A percentile compares a stretch with the other conserved stretches of the same genome.
These are phyloP conservation scores for Lyophyllum atratum DNA, from an alignment of 768 basidiomycete species.

Conservation along the genomic window DNA sequence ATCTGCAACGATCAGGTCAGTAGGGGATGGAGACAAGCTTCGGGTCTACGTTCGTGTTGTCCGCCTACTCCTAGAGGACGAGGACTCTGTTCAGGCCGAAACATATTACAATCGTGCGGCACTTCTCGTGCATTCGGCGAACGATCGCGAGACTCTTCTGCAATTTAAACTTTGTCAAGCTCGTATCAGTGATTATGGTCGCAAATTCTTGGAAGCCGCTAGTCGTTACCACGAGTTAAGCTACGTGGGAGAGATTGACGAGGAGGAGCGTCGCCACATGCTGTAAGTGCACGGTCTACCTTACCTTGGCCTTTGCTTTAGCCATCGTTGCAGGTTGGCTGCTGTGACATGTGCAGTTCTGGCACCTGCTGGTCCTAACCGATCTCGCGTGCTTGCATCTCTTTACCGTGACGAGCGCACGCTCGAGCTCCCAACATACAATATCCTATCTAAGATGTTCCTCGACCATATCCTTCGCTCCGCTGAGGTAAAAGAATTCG, in stretches of 20 bases:
- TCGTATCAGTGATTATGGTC: constrained; percentile 87
- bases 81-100: constrained; percentile 97
- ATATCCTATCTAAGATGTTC: constrained; percentile 97
- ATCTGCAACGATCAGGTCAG: constrained; percentile 41
- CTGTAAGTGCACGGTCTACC: constrained; percentile 59
- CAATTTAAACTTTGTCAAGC: constrained; percentile 94
- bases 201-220: constrained; percentile 94
- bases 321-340: constrained; percentile 55
- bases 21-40: constrained; percentile 85
- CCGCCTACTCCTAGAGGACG: constrained; percentile 91
- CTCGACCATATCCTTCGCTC: constrained; percentile 95
- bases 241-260: constrained; percentile 88
- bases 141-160: constrained; percentile 77
- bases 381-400: constrained; percentile 89
- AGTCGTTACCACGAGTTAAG: constrained; percentile 93
- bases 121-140: constrained; percentile 78
- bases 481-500: constrained; percentile 87
- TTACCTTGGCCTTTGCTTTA: constrained; percentile 2
- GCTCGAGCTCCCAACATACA: constrained; percentile 73
- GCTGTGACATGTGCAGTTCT: constrained; percentile 97
- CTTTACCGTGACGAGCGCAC: constrained; percentile 94
- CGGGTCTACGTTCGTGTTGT: constrained; percentile 93
- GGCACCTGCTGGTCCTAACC: constrained; percentile 95
- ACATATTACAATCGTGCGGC: constrained; percentile 97
- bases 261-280: constrained; percentile 88